Base-by-base conservation (phyloP, 75 land plant genomes). In the Pinus tabuliformis region DNA sequence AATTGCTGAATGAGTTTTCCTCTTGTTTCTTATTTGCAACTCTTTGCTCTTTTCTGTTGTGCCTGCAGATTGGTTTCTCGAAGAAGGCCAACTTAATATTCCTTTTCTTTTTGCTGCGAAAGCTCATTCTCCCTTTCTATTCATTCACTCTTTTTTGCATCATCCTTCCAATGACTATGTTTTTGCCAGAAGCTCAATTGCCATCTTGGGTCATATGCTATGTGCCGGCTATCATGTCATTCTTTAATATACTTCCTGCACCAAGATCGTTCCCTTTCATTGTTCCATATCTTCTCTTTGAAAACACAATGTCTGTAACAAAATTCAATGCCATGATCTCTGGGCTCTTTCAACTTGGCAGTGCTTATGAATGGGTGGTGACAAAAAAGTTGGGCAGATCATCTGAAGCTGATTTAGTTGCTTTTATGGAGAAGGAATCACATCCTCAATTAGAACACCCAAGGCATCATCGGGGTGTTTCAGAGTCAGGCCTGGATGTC, bases 241-340 rank as follows among this genome's bases (percentile, higher is more conserved):
- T 94, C 70, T 84, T 94, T 70, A 94, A 84, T 56, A 87, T 94
- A 74, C 89, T 94, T 59, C 97, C 97, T 12, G 85, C 95, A 3
- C 92, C 91, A 3, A 76, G 78, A 63, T 92, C 95, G 14, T 90
- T 33, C 97, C 95, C 26, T 26, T 26, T 26, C 26, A 26, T 26
- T 26, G 14, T 90, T 33, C 97, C 95, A 8, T 92, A 88, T 75
- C 91, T 92, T 17, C 88, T 91, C 22, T 89, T 91, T 76, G 96
- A 93, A 78, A 93, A 93, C 76, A 93, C 94, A 45, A 94, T 94
- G 97, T 94, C 97, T 4, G 95, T 94, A 11, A 94, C 92, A 30
- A 94, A 94, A 62, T 94, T 94, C 86, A 87, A 88, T 75, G 97
- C 97, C 21, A 94, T 94, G 95, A 68, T 94, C 39, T 94, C 95